Evolutionary conservation across 768 basidiomycete genomes (phyloP).

Genomic region (Chalciporus piperatus): DNA sequence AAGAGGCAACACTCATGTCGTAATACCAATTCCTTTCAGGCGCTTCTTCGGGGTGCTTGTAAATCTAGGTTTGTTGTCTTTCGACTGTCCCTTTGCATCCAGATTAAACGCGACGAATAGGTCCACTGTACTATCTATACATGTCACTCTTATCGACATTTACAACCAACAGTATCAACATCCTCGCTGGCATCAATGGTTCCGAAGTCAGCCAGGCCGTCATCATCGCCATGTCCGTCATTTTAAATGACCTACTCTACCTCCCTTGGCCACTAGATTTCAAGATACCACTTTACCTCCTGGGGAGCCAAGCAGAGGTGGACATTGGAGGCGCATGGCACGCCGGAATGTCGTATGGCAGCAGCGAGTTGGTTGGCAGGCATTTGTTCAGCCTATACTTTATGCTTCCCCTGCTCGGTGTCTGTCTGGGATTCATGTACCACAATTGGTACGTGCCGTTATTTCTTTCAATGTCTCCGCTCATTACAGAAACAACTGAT

Average conservation of each 20-base stretch:
- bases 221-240: constrained; percentile 87
- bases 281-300: constrained; percentile 65
- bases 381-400: constrained; percentile 97
- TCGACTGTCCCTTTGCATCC: neutral
- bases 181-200: constrained; percentile 96
- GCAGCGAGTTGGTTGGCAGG: constrained; percentile 81
- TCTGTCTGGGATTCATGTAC: constrained; percentile 86
- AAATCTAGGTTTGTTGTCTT: constrained; percentile 79
- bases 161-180: constrained; percentile 97
- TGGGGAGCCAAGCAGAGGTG: constrained; percentile 63
- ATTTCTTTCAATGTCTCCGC: neutral
- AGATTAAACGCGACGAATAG: constrained; percentile 39
- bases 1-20: constrained; percentile 88
- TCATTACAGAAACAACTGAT: neutral
- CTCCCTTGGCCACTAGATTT: constrained; percentile 85
- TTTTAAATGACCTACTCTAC: constrained; percentile 89
- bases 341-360: constrained; percentile 84
- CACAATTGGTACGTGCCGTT: constrained; percentile 81
- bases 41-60: constrained; percentile 71
- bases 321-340: constrained; percentile 78
- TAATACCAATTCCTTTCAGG: constrained; percentile 84
- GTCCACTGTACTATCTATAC: constrained; percentile 93
- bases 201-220: constrained; percentile 93
- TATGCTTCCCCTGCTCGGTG: constrained; percentile 91
- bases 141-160: constrained; percentile 96